phyloP scores from a whole-genome alignment of 768 basidiomycete species.

The Amanita fuliginea region DNA sequence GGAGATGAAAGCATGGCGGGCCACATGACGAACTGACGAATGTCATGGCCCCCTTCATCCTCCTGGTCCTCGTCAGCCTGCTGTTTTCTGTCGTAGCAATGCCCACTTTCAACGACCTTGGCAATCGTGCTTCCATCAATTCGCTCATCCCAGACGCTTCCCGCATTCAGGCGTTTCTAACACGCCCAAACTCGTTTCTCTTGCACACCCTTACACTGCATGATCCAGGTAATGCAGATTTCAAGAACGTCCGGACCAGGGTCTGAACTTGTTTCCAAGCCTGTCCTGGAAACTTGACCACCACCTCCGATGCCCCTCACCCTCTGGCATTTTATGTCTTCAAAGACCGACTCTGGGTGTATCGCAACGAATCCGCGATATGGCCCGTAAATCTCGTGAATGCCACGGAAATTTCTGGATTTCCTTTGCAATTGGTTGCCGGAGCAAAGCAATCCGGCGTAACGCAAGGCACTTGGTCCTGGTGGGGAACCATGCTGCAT shows the following conservation, averaged over 20 bases:
- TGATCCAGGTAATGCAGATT: constrained; percentile 18
- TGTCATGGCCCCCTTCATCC: background rate
- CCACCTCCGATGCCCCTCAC: constrained; percentile 18
- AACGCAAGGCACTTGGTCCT: constrained; percentile 38
- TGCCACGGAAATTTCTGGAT: constrained; percentile 27
- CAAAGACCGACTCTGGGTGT: constrained; percentile 39
- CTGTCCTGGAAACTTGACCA: constrained; percentile 35
- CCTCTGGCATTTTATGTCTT: constrained; percentile 46
- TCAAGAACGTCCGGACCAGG: background rate
- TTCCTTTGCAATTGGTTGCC: constrained; percentile 38
- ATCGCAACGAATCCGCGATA: constrained; percentile 44
- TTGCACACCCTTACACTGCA: constrained; percentile 4
- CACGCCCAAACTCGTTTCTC: constrained; percentile 9
- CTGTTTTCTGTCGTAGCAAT: constrained; percentile 18
- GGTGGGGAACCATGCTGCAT: constrained; percentile 45
- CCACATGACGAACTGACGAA: background rate
- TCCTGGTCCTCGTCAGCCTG: constrained; percentile 15
- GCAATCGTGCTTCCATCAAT: constrained; percentile 22
- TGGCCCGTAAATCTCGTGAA: constrained; percentile 45
- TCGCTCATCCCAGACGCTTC: constrained; percentile 32
- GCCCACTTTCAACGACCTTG: constrained; percentile 28
- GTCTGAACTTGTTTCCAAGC: constrained; percentile 19
- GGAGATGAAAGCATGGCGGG: background rate
- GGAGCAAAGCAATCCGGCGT: constrained; percentile 27
- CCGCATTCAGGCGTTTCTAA: constrained; percentile 25